Conservation (phyloP, 164 flowering plant genomes). For the Echeveria elegans region DNA sequence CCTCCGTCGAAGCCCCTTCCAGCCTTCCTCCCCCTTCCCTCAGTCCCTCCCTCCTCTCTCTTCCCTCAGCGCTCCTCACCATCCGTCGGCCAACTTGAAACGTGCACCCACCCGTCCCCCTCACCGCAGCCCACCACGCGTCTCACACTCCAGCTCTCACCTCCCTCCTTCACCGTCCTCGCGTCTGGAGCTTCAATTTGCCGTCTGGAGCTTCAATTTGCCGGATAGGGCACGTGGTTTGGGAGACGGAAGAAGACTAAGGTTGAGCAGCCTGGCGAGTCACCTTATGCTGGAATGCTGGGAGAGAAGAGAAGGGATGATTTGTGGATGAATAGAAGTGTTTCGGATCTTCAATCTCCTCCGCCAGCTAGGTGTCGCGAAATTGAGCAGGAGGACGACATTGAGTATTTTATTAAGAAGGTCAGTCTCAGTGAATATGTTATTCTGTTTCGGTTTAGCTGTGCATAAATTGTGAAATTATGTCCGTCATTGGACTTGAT, state of each 20-base stretch:
- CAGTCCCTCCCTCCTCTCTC: too few species aligned
- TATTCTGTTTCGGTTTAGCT: background rate
- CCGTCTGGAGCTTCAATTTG: too few species aligned
- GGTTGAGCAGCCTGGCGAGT: conserved; percentile 29
- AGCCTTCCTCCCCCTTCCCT: too few species aligned
- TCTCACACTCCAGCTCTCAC: too few species aligned
- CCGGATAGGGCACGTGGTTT: too few species aligned
- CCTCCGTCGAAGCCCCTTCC: too few species aligned
- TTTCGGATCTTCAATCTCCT: conserved; percentile 12
- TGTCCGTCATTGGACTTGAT: background rate
- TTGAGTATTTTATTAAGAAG: conserved; percentile 64
- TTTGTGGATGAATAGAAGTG: conserved; percentile 11
- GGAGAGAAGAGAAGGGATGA: conserved; percentile 9
- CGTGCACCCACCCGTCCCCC: too few species aligned
- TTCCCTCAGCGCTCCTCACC: too few species aligned
- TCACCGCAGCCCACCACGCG: too few species aligned
- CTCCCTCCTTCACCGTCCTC: too few species aligned
- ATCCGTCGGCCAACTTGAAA: too few species aligned
- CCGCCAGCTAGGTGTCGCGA: conserved; percentile 18
- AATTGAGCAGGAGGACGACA: conserved; percentile 38
- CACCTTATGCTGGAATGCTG: conserved; percentile 28
- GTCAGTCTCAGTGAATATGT: conserved; percentile 21
- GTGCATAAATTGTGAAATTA: background rate
- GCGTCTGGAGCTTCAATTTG: too few species aligned
- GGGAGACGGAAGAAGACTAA: conserved; percentile 39